Percentiles rank a stretch among this genome's conserved stretches.
Conservation (phyloP, 2,329 filamentous ascomycete species). For the Rutstroemia sp. region DNA sequence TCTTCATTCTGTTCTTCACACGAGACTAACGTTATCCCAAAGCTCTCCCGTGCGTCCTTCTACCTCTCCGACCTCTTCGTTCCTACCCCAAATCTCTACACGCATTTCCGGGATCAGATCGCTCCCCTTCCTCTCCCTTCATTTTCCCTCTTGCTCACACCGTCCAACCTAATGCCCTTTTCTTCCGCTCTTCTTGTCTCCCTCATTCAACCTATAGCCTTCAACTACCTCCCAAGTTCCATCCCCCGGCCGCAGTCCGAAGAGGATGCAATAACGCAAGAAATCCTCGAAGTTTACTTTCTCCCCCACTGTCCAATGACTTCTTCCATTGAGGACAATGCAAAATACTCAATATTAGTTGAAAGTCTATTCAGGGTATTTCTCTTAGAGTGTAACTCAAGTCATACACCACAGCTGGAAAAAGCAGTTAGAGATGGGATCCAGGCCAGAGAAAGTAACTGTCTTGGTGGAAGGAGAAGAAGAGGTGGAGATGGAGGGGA, state of each 20-base stretch:
- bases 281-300: conserved; percentile 44
- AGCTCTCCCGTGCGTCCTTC: conserved; percentile 29
- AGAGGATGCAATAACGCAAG: conserved; percentile 39
- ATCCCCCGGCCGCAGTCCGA: conserved; percentile 23
- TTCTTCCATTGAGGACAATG: conserved; percentile 43
- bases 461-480: conserved; percentile 32
- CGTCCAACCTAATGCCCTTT: conserved; percentile 32
- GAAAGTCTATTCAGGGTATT: conserved; percentile 46
- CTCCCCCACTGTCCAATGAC: conserved; percentile 46
- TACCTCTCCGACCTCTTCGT: conserved; percentile 40
- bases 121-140: conserved; percentile 26
- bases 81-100: conserved; percentile 40
- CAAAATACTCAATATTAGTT: conserved; percentile 47
- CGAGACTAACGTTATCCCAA: not conserved
- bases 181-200: conserved; percentile 34
- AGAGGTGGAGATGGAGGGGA: conserved; percentile 33
- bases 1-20: not conserved
- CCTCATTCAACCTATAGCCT: conserved; percentile 46
- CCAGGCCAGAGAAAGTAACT: conserved; percentile 38
- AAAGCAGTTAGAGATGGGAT: conserved; percentile 46
- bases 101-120: conserved; percentile 38
- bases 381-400: conserved; percentile 27
- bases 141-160: conserved; percentile 37
- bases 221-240: conserved; percentile 36
- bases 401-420: conserved; percentile 30